Evolutionary conservation across 192 early-diverging fungal species (phyloP).

Genomic region (Rhizophagus prolifer): DNA sequence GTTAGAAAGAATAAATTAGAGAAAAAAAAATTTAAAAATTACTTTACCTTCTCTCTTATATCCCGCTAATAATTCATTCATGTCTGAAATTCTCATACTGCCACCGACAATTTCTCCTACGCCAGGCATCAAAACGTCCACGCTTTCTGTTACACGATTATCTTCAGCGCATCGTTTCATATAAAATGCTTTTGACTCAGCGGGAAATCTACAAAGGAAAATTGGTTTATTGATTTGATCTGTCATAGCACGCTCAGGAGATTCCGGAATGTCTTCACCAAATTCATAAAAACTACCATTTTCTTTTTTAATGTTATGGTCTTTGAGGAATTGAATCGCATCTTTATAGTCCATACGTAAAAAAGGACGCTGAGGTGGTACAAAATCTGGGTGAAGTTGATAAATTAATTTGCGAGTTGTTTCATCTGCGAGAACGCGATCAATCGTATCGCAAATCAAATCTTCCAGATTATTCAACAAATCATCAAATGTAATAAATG

Average conservation of each 20-base stretch:
- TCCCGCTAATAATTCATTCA: conserved; percentile 74
- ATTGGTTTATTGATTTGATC: conserved; percentile 95
- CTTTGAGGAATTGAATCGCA: conserved; percentile 93
- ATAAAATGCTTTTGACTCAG: conserved; percentile 98
- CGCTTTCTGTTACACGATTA: conserved; percentile 85
- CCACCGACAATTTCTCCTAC: conserved; percentile 99
- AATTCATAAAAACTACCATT: conserved; percentile 90
- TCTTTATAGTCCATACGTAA: conserved; percentile 95
- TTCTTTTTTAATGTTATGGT: conserved; percentile 84
- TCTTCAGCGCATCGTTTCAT: conserved; percentile 93
- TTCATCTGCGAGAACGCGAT: conserved; percentile 77
- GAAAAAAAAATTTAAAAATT: neutral
- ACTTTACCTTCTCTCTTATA: conserved; percentile 75
- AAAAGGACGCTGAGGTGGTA: conserved; percentile 83
- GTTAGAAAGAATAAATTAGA: neutral
- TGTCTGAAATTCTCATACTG: conserved; percentile 92
- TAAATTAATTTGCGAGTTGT: conserved; percentile 69
- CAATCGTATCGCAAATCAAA: conserved; percentile 83
- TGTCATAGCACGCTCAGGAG: conserved; percentile 98
- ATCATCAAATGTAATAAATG: conserved; percentile 92
- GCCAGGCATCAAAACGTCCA: conserved; percentile 96
- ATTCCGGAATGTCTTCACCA: conserved; percentile 99
- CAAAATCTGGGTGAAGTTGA: conserved; percentile 91
- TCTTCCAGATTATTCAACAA: conserved; percentile 84
- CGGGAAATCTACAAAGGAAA: conserved; percentile 94